Evolutionary conservation across 208 protist species (phyloP).

Genomic region (Leptomonas pyrrhocoris): DNA sequence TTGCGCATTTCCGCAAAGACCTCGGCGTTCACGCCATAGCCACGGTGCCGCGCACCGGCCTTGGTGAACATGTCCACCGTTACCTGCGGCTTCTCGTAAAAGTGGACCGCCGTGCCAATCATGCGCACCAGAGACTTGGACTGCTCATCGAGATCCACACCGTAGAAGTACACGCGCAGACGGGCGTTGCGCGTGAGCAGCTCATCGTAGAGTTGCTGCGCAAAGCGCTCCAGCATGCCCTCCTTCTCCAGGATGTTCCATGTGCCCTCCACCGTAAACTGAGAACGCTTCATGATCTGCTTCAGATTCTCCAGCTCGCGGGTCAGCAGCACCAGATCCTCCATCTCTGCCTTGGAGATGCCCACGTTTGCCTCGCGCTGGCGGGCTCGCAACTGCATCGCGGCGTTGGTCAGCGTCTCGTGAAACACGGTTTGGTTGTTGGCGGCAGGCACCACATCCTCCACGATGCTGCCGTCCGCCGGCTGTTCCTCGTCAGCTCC

Average conservation of each 20-base stretch:
- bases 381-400: slow-evolving; percentile 46
- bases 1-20: slow-evolving; percentile 60
- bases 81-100: slow-evolving; percentile 67
- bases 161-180: slow-evolving; percentile 64
- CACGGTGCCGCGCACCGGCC: slow-evolving; percentile 66
- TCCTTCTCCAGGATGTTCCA: slow-evolving; percentile 70
- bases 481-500: background rate
- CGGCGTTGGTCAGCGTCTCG: slow-evolving; percentile 35
- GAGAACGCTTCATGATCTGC: slow-evolving; percentile 50
- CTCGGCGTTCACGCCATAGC: slow-evolving; percentile 60
- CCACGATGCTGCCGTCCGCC: slow-evolving; percentile 12
- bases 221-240: slow-evolving; percentile 56
- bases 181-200: slow-evolving; percentile 52
- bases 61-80: slow-evolving; percentile 65
- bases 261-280: slow-evolving; percentile 66
- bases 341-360: slow-evolving; percentile 60
- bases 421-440: slow-evolving; percentile 36
- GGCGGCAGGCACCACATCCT: background rate
- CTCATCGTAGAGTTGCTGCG: slow-evolving; percentile 65
- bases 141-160: slow-evolving; percentile 68
- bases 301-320: slow-evolving; percentile 68
- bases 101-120: slow-evolving; percentile 68
- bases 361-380: slow-evolving; percentile 45
- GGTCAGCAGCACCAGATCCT: slow-evolving; percentile 59
- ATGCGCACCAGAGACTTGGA: slow-evolving; percentile 59